Conservation (phyloP, 2,329 filamentous ascomycete genomes). For the Ceratocystis colombiana region DNA sequence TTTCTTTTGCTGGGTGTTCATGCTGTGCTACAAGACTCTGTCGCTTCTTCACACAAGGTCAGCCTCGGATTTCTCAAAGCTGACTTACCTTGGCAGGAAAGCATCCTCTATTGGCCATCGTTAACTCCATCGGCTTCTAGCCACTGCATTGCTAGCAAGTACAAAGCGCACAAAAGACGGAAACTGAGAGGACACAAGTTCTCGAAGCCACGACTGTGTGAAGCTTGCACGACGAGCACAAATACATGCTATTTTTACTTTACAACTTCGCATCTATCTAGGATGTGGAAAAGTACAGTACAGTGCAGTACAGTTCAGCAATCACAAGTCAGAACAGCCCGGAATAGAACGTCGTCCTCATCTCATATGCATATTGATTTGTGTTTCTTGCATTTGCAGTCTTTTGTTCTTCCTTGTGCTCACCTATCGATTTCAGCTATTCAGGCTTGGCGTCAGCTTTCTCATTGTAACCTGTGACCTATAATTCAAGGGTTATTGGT, state of each 20-base stretch:
- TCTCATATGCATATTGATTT: background rate
- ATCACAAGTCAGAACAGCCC: background rate
- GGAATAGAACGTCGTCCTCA: background rate
- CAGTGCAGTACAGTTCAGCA: background rate
- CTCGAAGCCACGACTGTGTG: slow-evolving; percentile 3
- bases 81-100: background rate
- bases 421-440: background rate
- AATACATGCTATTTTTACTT: background rate
- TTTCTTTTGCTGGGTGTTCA: background rate
- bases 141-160: background rate
- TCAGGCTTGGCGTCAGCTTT: background rate
- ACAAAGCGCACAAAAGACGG: background rate
- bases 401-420: background rate
- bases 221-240: background rate
- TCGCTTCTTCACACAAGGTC: slow-evolving; percentile 17
- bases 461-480: no score
- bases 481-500: no score
- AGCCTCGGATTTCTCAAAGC: background rate
- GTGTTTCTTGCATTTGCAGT: slow-evolving; percentile 1
- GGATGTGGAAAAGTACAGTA: background rate
- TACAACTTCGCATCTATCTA: no score
- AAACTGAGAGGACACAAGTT: background rate
- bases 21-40: slow-evolving; percentile 15
- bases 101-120: background rate
- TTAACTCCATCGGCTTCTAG: background rate